Conservation (phyloP, 1,284 basidiomycete species). For the Wolfiporia cocos region DNA sequence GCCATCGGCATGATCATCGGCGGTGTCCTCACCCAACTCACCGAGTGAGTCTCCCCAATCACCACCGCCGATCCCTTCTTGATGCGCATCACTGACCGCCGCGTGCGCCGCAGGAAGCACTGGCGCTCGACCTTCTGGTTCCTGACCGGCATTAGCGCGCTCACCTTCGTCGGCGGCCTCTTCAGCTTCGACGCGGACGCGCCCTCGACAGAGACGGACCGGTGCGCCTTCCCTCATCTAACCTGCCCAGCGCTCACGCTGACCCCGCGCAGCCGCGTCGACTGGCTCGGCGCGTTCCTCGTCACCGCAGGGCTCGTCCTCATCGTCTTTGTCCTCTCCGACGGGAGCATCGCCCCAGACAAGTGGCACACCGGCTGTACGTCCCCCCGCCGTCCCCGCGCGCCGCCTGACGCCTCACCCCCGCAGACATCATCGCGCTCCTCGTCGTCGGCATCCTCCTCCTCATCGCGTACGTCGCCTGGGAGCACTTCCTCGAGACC, state of each 20-base stretch:
- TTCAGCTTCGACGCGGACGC: conserved; percentile 40
- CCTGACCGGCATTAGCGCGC: conserved; percentile 37
- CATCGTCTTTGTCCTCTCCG: conserved; percentile 74
- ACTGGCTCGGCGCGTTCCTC: conserved; percentile 79
- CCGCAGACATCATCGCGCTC: conserved; percentile 51
- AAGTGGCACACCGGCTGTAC: conserved; percentile 75
- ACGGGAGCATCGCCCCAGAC: conserved; percentile 62
- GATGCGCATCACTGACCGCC: not conserved
- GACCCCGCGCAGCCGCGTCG: conserved; percentile 41
- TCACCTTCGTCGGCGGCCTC: conserved; percentile 33
- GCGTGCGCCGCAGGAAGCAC: conserved; percentile 23
- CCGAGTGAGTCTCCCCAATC: conserved; percentile 28
- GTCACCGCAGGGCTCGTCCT: conserved; percentile 74
- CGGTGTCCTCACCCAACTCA: conserved; percentile 65
- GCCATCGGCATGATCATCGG: conserved; percentile 65
- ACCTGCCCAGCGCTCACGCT: not conserved
- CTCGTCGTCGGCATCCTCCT: conserved; percentile 60
- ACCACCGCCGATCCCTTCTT: not conserved
- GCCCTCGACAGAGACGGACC: conserved; percentile 40
- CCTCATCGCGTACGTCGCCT: conserved; percentile 54
- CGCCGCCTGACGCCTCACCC: not conserved
- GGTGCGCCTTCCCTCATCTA: conserved; percentile 5
- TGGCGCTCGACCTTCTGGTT: conserved; percentile 58
- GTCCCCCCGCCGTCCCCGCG: conserved; percentile 22
- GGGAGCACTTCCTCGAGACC: conserved; percentile 61